Percentiles rank a stretch among this genome's conserved stretches.
phyloP scores from a whole-genome alignment of 1,284 basidiomycete species.

The Takashimella koratensis region DNA sequence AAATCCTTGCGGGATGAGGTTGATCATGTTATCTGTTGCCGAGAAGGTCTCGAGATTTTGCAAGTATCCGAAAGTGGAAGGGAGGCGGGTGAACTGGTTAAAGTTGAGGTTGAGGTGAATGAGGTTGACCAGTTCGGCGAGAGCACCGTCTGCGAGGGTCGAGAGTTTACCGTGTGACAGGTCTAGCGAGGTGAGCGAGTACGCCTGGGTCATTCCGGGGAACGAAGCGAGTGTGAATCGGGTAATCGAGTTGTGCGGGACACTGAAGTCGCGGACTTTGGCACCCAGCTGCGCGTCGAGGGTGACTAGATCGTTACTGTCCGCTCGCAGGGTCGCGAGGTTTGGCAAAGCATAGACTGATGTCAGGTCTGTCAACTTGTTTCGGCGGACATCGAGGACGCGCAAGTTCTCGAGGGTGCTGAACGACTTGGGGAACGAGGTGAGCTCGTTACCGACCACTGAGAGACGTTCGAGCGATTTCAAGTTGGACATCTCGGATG shows the following conservation, averaged over 20 bases:
- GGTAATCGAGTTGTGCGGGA: constrained; percentile 57
- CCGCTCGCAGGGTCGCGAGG: constrained; percentile 65
- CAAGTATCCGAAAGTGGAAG: constrained; percentile 74
- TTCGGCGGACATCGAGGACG: constrained; percentile 76
- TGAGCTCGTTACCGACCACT: constrained; percentile 82
- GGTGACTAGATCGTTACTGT: constrained; percentile 75
- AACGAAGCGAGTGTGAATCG: constrained; percentile 66
- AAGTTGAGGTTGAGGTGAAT: constrained; percentile 70
- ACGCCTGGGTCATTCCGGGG: constrained; percentile 56
- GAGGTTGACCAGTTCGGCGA: constrained; percentile 71
- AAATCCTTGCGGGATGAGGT: constrained; percentile 70
- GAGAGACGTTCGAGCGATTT: constrained; percentile 69
- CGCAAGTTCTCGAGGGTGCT: constrained; percentile 61
- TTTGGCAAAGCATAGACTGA: constrained; percentile 66
- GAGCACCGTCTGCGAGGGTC: constrained; percentile 67
- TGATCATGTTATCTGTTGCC: constrained; percentile 86
- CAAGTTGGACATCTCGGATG: constrained; percentile 73
- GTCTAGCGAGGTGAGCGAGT: constrained; percentile 74
- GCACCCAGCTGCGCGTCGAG: constrained; percentile 72
- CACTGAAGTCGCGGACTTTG: constrained; percentile 53
- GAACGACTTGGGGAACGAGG: constrained; percentile 68
- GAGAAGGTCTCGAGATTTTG: constrained; percentile 68
- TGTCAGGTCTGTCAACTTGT: constrained; percentile 71
- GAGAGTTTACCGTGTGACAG: constrained; percentile 89
- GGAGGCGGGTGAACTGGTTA: constrained; percentile 82